Percentiles rank a stretch among this genome's conserved stretches.
Conservation (phyloP, 1,139 yeast species). For the Chernovozyma sophiae-reginae region DNA sequence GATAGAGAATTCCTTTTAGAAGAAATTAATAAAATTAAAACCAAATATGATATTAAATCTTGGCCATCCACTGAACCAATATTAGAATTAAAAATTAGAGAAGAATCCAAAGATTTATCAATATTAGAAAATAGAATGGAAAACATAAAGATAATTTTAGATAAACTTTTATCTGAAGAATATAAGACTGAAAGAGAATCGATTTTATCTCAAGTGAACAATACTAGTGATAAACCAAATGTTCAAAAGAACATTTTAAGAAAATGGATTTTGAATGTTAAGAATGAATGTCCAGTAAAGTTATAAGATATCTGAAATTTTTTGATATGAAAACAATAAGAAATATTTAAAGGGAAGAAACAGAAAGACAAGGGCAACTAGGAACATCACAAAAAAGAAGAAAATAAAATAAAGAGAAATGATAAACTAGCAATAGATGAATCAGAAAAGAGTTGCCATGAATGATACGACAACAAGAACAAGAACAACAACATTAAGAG, state of each 20-base stretch:
- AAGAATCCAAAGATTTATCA: conserved; percentile 18
- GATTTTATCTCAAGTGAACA: conserved; percentile 19
- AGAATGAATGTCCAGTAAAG: conserved; percentile 33
- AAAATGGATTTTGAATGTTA: conserved; percentile 35
- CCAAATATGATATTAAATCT: conserved; percentile 50
- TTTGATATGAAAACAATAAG: too few species aligned
- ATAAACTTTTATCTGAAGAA: conserved; percentile 30
- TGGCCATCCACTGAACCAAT: conserved; percentile 55
- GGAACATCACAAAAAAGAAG: too few species aligned
- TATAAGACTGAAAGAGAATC: conserved; percentile 19
- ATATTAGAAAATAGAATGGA: conserved; percentile 26
- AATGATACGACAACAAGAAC: too few species aligned
- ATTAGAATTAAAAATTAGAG: conserved; percentile 27
- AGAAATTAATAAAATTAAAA: conserved; percentile 46
- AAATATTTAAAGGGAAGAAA: too few species aligned
- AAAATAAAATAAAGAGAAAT: too few species aligned
- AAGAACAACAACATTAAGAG: too few species aligned
- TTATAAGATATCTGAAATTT: too few species aligned
- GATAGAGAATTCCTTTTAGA: conserved; percentile 33
- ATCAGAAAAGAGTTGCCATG: too few species aligned
- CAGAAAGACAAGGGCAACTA: too few species aligned
- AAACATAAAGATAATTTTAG: conserved; percentile 29
- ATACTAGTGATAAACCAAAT: conserved; percentile 20
- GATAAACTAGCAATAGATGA: too few species aligned
- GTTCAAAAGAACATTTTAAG: conserved; percentile 36